phyloP scores from a whole-genome alignment of 495 filamentous ascomycete species.

The Aspergillus sclerotiicarbonarius region DNA sequence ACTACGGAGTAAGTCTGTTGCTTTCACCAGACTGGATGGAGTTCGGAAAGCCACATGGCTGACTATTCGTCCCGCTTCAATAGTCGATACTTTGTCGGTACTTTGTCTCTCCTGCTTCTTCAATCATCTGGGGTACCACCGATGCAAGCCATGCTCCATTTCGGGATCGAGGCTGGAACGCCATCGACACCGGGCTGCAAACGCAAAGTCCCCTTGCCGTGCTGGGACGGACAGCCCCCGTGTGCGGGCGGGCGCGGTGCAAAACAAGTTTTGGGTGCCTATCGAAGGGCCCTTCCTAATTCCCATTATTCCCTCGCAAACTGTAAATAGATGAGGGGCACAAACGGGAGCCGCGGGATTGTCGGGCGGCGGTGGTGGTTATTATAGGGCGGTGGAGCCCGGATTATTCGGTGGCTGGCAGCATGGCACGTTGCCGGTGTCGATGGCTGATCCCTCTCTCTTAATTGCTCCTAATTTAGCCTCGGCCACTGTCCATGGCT shows the following conservation, averaged over 20 bases:
- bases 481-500: not conserved
- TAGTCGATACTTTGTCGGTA: not conserved
- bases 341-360: constrained; percentile 10
- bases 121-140: not conserved
- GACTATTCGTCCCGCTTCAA: constrained; percentile 11
- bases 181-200: too few species aligned
- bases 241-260: not conserved
- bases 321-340: constrained; percentile 6
- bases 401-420: constrained; percentile 19
- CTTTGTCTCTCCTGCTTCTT: not conserved
- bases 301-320: not conserved
- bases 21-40: not conserved
- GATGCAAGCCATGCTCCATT: not conserved
- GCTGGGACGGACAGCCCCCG: too few species aligned
- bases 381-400: constrained; percentile 12
- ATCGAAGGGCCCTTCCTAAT: not conserved
- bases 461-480: not conserved
- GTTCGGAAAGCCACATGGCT: constrained; percentile 23
- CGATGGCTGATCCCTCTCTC: constrained; percentile 3
- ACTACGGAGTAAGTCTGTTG: not conserved
- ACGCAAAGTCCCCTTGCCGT: too few species aligned
- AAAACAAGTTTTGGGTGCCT: constrained; percentile 1
- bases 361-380: not conserved
- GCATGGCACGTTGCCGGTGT: constrained; percentile 18
- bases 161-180: too few species aligned